Evolutionary conservation across 768 basidiomycete genomes (phyloP).

Genomic region (Lactarius akahatsu): DNA sequence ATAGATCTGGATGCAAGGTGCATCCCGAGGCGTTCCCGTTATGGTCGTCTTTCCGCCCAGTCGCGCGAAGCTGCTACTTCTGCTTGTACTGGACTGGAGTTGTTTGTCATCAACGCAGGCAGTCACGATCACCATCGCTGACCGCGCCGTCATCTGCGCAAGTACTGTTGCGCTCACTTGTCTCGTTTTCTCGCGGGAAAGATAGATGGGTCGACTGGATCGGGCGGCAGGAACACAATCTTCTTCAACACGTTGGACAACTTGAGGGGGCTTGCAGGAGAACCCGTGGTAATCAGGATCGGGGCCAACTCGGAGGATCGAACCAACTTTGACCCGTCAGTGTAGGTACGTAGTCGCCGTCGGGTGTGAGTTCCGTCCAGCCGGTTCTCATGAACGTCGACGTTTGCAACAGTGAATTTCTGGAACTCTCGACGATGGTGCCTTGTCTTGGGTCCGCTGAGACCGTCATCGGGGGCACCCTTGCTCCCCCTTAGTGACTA

Average conservation of each 20-base stretch:
- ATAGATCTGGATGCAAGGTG: neutral
- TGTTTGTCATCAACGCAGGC: constrained; percentile 6
- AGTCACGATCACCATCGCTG: constrained; percentile 17
- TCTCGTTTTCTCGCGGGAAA: constrained; percentile 69
- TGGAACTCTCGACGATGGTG: constrained; percentile 44
- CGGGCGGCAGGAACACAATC: constrained; percentile 57
- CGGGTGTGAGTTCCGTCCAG: neutral
- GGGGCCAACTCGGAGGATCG: constrained; percentile 59
- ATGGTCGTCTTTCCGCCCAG: neutral
- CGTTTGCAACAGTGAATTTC: constrained; percentile 45
- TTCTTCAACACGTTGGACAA: constrained; percentile 61
- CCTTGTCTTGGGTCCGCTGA: constrained; percentile 68
- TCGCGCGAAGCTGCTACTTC: neutral
- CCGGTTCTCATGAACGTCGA: neutral
- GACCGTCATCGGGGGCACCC: constrained; percentile 56
- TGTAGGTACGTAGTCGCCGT: constrained; percentile 40
- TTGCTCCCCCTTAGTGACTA: constrained; percentile 50
- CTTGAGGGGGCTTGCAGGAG: constrained; percentile 50
- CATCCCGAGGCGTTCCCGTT: neutral
- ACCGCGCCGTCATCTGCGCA: constrained; percentile 10
- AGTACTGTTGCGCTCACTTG: constrained; percentile 32
- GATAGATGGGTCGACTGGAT: constrained; percentile 71
- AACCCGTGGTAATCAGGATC: constrained; percentile 57
- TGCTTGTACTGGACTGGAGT: neutral
- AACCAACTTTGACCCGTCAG: constrained; percentile 51